These are phyloP conservation scores for Lotmaria passim DNA, from an alignment of 208 protist genomes.

Conservation along the genomic window DNA sequence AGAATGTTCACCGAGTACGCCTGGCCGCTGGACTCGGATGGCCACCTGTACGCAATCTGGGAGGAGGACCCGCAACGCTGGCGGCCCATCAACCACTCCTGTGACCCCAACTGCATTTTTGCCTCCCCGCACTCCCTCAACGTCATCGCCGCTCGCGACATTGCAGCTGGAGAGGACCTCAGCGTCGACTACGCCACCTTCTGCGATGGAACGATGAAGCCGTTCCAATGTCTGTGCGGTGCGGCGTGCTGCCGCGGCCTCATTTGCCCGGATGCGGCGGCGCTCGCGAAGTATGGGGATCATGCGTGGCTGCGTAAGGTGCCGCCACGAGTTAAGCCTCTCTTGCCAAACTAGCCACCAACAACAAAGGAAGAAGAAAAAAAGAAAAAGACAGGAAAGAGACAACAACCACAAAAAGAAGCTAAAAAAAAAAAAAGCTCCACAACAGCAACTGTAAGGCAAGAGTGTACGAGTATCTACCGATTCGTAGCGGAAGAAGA, in stretches of 20 bases:
- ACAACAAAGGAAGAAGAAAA: not conserved
- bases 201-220: conserved; percentile 88
- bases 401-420: too few relatives aligned
- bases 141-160: conserved; percentile 73
- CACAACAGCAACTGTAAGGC: not conserved
- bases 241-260: conserved; percentile 60
- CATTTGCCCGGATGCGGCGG: conserved; percentile 60
- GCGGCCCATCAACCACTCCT: conserved; percentile 90
- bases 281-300: conserved; percentile 64
- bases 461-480: too few relatives aligned
- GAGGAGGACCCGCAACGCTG: conserved; percentile 74
- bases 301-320: conserved; percentile 68
- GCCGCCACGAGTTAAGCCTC: conserved; percentile 31
- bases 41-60: conserved; percentile 89
- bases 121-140: conserved; percentile 83
- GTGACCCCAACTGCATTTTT: conserved; percentile 88
- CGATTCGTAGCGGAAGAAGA: too few relatives aligned
- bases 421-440: not conserved
- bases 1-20: conserved; percentile 84
- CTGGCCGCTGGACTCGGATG: conserved; percentile 86
- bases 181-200: conserved; percentile 93
- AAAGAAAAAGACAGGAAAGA: not conserved
- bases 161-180: conserved; percentile 75
- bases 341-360: conserved; percentile 14
- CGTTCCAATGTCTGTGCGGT: conserved; percentile 80